Evolutionary conservation across 2,329 filamentous ascomycete species (phyloP).

Genomic region (Teratosphaeria pseudoeucalypti): DNA sequence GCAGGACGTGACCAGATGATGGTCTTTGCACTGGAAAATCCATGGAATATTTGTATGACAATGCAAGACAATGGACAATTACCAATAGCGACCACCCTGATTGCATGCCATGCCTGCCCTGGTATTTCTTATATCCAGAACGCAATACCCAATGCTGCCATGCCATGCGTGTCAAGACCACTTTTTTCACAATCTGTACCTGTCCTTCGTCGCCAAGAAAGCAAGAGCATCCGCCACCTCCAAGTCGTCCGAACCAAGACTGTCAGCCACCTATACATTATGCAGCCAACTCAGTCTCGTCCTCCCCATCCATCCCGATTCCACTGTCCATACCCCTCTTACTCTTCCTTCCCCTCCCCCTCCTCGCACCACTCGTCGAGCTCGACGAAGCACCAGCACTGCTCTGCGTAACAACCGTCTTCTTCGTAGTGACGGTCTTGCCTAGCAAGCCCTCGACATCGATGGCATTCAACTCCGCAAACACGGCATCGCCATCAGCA

Average conservation of each 20-base stretch:
- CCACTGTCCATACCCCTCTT: conserved; percentile 8
- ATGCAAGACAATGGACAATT: neutral
- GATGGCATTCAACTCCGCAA: conserved; percentile 17
- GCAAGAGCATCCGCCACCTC: neutral
- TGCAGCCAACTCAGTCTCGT: conserved; percentile 1
- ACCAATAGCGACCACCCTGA: neutral
- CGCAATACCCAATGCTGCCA: neutral
- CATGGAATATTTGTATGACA: neutral
- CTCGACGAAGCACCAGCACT: neutral
- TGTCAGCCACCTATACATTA: neutral
- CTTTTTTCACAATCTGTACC: neutral
- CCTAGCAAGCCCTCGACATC: conserved; percentile 12
- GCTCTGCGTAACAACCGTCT: neutral
- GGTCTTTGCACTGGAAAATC: neutral
- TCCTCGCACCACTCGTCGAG: neutral
- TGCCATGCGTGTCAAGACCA: neutral
- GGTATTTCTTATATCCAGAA: neutral
- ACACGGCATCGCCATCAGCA: conserved; percentile 9
- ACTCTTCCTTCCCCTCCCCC: conserved; percentile 4
- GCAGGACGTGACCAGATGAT: too few species aligned
- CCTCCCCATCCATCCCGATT: conserved; percentile 6
- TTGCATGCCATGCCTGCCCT: neutral
- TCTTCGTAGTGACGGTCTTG: neutral
- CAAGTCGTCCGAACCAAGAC: neutral
- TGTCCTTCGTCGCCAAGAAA: neutral